phyloP scores from a whole-genome alignment of 768 basidiomycete species.

The Lentinula boryana region DNA sequence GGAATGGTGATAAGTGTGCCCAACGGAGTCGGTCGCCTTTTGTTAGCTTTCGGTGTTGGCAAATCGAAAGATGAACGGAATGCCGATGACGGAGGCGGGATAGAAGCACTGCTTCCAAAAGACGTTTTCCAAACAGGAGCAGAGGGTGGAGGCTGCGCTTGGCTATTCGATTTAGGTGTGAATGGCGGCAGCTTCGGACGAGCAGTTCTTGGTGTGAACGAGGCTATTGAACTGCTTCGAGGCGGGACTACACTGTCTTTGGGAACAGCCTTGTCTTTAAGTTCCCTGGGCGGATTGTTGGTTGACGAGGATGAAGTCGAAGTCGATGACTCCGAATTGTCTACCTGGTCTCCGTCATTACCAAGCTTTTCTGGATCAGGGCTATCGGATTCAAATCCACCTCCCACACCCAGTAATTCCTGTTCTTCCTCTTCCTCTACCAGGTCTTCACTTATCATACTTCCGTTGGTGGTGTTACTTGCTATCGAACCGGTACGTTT shows the following conservation, averaged over 20 bases:
- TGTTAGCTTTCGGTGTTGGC: conserved; percentile 33
- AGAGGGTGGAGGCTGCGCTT: conserved; percentile 38
- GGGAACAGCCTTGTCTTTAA: conserved; percentile 16
- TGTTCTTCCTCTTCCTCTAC: conserved; percentile 80
- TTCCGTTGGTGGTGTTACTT: conserved; percentile 62
- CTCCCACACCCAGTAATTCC: conserved; percentile 62
- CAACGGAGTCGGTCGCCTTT: conserved; percentile 57
- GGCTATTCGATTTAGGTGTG: not conserved
- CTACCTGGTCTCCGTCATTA: conserved; percentile 17
- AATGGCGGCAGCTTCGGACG: conserved; percentile 17
- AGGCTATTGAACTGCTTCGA: conserved; percentile 12
- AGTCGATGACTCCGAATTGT: conserved; percentile 22
- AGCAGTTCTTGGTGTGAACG: conserved; percentile 19
- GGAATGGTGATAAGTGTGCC: conserved; percentile 65
- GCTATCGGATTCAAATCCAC: conserved; percentile 50
- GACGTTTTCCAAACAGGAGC: conserved; percentile 55
- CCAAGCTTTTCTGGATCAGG: conserved; percentile 8
- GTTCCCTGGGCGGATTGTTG: conserved; percentile 38
- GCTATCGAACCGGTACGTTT: conserved; percentile 72
- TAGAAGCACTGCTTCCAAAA: conserved; percentile 27
- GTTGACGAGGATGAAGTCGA: conserved; percentile 20
- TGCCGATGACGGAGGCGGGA: conserved; percentile 50
- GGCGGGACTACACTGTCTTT: conserved; percentile 18
- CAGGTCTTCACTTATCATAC: conserved; percentile 72
- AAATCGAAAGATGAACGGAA: conserved; percentile 45